Conservation (phyloP, 2,329 filamentous ascomycete species). For the Aspergillus sp. region DNA sequence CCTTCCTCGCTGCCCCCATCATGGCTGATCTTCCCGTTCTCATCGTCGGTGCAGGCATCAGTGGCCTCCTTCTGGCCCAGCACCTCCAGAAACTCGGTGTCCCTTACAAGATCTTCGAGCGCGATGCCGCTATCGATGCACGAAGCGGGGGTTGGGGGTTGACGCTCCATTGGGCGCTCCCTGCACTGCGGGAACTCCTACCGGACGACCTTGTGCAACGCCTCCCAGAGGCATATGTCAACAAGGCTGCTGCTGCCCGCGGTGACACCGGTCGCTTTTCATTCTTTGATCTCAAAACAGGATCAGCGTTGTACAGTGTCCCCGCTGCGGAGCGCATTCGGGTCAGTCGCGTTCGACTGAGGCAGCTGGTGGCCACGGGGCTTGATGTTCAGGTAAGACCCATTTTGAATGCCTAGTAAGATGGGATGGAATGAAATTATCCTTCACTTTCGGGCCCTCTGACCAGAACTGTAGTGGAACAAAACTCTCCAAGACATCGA, state of each 20-base stretch:
- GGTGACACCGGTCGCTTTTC: conserved; percentile 54
- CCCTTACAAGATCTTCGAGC: conserved; percentile 43
- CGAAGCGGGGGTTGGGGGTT: conserved; percentile 63
- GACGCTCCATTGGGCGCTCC: conserved; percentile 64
- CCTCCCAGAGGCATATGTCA: conserved; percentile 56
- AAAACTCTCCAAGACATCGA: conserved; percentile 40
- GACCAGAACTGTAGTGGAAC: conserved; percentile 35
- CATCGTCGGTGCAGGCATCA: conserved; percentile 48
- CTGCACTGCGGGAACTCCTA: conserved; percentile 54
- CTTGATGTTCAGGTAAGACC: conserved; percentile 50
- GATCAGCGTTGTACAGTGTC: conserved; percentile 49
- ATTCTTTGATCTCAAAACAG: conserved; percentile 59
- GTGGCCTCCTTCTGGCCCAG: conserved; percentile 47
- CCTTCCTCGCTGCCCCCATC: not conserved
- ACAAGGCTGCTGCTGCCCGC: conserved; percentile 51
- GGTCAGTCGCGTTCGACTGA: conserved; percentile 51
- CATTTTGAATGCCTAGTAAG: not conserved
- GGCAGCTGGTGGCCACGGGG: conserved; percentile 49
- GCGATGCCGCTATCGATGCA: conserved; percentile 46
- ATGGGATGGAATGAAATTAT: no score
- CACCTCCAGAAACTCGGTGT: conserved; percentile 37
- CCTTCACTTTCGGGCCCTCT: not conserved
- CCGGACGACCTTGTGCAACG: conserved; percentile 49
- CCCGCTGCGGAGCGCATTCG: conserved; percentile 51
- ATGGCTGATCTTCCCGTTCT: conserved; percentile 38